Evolutionary conservation across 169 alveolate genomes (phyloP).

Genomic region (Eimeria necatrix): DNA sequence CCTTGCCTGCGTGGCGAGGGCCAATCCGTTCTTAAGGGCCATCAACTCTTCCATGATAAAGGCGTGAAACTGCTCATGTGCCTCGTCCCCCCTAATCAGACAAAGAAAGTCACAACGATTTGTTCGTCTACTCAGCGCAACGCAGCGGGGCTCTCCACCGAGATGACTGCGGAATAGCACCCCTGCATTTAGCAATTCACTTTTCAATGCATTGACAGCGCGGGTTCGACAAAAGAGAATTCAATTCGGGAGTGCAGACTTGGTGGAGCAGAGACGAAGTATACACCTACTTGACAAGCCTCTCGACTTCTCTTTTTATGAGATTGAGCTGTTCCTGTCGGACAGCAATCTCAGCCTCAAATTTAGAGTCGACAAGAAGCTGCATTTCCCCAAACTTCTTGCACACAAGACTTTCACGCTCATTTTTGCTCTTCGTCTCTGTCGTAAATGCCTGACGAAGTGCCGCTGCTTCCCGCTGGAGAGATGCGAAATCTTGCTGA

Average conservation of each 20-base stretch:
- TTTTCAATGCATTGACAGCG: neutral
- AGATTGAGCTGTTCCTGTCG: conserved; percentile 82
- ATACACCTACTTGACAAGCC: conserved; percentile 67
- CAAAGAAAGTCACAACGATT: no score
- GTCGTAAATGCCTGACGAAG: conserved; percentile 76
- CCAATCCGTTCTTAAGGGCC: conserved; percentile 79
- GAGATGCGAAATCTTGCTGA: conserved; percentile 78
- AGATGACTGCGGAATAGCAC: neutral
- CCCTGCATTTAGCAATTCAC: neutral
- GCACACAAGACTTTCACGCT: conserved; percentile 65
- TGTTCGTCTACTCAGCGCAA: no score
- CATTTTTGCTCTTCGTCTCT: conserved; percentile 60
- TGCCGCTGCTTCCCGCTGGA: conserved; percentile 58
- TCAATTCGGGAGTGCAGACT: neutral
- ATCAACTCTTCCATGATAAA: conserved; percentile 78
- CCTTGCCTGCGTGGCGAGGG: conserved; percentile 81
- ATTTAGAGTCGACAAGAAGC: conserved; percentile 71
- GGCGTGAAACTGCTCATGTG: conserved; percentile 80
- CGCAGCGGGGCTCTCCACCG: no score
- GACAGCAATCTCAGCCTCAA: conserved; percentile 81
- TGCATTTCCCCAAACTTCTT: conserved; percentile 79
- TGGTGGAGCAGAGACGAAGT: neutral
- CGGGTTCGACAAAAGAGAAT: neutral
- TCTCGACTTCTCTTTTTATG: conserved; percentile 75
- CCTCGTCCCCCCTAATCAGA: conserved; percentile 76